phyloP scores from a whole-genome alignment of 371 early-diverging fungal species.

The Syncephalastrum contaminatum region DNA sequence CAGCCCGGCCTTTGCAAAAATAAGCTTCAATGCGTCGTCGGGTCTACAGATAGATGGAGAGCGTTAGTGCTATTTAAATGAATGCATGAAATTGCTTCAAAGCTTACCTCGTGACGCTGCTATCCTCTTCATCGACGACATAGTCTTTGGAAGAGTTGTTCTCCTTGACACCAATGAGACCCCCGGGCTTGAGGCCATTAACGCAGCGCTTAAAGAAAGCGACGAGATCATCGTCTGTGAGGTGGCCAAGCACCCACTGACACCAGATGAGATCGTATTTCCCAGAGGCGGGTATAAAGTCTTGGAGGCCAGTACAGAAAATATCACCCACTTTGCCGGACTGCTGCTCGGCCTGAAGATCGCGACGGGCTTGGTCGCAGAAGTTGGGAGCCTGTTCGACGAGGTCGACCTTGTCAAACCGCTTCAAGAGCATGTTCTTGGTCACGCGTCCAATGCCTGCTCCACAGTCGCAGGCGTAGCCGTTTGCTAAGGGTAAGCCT shows the following conservation, averaged over 20 bases:
- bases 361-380: constrained; percentile 69
- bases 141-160: constrained; percentile 71
- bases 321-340: constrained; percentile 59
- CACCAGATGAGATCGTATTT: constrained; percentile 93
- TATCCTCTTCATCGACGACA: constrained; percentile 80
- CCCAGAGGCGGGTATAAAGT: constrained; percentile 70
- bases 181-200: constrained; percentile 69
- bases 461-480: constrained; percentile 80
- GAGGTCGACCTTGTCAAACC: constrained; percentile 83
- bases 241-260: constrained; percentile 92
- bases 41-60: constrained; percentile 42
- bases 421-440: constrained; percentile 73
- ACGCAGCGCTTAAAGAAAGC: constrained; percentile 81
- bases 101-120: constrained; percentile 76
- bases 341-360: constrained; percentile 55
- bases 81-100: neutral
- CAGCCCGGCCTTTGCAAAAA: constrained; percentile 76
- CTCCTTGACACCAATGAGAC: constrained; percentile 89
- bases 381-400: constrained; percentile 85
- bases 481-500: constrained; percentile 36
- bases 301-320: constrained; percentile 77
- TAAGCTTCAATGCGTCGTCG: constrained; percentile 58
- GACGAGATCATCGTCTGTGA: constrained; percentile 83
- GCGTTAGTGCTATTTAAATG: neutral
- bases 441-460: constrained; percentile 96